Evolutionary conservation across 257 asterid genomes (phyloP).

Genomic region (Forsythia viridissima): DNA sequence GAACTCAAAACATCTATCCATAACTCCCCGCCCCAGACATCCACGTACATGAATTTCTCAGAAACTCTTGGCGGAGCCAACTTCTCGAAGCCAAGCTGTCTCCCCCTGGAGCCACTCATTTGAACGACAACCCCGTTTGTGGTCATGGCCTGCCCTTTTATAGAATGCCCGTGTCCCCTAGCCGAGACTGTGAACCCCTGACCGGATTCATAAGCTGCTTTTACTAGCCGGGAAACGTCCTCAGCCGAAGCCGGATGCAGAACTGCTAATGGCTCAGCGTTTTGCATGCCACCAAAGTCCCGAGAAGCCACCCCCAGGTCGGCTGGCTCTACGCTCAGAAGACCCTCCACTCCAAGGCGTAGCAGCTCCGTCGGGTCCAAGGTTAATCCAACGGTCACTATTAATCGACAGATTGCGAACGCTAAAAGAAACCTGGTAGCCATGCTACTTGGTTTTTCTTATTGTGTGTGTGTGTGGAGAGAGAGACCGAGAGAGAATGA

Average conservation of each 20-base stretch:
- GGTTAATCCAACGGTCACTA: constrained; percentile 66
- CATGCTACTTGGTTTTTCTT: constrained; percentile 19
- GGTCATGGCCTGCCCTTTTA: constrained; percentile 74
- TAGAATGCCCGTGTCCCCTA: constrained; percentile 83
- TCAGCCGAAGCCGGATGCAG: constrained; percentile 54
- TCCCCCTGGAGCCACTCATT: constrained; percentile 40
- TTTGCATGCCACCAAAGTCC: constrained; percentile 56
- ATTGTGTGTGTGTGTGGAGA: background rate
- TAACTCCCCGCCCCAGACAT: constrained; percentile 83
- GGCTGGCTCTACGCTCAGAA: constrained; percentile 47
- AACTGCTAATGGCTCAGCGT: constrained; percentile 58
- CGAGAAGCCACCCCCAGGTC: constrained; percentile 48
- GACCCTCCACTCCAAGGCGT: constrained; percentile 41
- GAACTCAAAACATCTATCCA: constrained; percentile 75
- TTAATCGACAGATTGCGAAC: constrained; percentile 58
- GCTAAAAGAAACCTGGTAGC: constrained; percentile 48
- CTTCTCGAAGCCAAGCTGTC: background rate
- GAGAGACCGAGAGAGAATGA: background rate
- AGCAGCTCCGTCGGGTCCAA: constrained; percentile 50
- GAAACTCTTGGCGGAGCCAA: constrained; percentile 36
- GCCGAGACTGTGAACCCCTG: constrained; percentile 65
- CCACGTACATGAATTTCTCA: constrained; percentile 59
- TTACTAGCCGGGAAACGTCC: constrained; percentile 62
- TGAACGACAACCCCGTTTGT: constrained; percentile 55
- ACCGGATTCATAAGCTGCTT: constrained; percentile 57